Evolutionary conservation across 2,329 filamentous ascomycete genomes (phyloP).

Genomic region (Neofusicoccum umdonicola): DNA sequence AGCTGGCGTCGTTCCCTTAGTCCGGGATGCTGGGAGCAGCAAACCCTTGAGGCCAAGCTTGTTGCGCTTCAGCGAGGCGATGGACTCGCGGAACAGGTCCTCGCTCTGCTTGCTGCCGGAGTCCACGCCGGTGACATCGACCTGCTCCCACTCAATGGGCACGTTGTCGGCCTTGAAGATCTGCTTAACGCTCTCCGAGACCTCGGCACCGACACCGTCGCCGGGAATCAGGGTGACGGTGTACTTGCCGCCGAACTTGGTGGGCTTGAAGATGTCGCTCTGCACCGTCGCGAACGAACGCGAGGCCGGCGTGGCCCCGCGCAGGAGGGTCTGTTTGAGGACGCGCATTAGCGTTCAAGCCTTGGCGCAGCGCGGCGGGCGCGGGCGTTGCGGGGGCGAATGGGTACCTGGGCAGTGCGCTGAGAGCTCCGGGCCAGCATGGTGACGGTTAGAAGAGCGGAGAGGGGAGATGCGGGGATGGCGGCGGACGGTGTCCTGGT

Average conservation of each 20-base stretch:
- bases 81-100: constrained; percentile 91
- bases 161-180: constrained; percentile 99
- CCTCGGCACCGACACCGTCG: constrained; percentile 97
- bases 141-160: constrained; percentile 97
- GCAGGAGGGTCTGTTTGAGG: constrained; percentile 53
- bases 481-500: constrained; percentile 7
- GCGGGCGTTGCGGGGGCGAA: not conserved
- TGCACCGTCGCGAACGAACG: constrained; percentile 64
- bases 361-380: constrained; percentile 1
- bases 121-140: constrained; percentile 90
- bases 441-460: constrained; percentile 3
- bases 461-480: constrained; percentile 13
- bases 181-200: constrained; percentile 96
- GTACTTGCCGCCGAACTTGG: constrained; percentile 99
- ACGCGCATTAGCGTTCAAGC: constrained; percentile 26
- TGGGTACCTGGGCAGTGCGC: constrained; percentile 48
- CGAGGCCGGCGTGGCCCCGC: constrained; percentile 49
- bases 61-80: constrained; percentile 94
- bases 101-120: constrained; percentile 83
- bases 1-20: constrained; percentile 1
- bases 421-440: constrained; percentile 47
- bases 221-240: constrained; percentile 96
- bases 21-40: constrained; percentile 2
- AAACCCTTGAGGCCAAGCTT: constrained; percentile 94
- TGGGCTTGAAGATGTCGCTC: constrained; percentile 97